Evolutionary conservation across 306 rosid genomes (phyloP).

Genomic region (Calophaca sinica): DNA sequence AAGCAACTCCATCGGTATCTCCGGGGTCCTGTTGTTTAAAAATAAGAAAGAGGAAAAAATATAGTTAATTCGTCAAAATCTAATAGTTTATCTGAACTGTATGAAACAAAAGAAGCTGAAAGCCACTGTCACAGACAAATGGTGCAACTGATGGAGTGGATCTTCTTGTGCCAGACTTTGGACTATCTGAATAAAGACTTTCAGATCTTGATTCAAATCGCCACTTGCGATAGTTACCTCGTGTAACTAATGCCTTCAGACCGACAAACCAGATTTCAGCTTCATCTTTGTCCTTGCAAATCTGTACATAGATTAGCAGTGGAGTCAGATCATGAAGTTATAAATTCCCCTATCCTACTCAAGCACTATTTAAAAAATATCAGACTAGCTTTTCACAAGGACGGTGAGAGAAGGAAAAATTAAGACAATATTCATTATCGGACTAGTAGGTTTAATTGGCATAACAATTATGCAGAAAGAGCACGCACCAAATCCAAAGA

Average conservation of each 20-base stretch:
- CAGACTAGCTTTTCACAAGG: conserved; percentile 37
- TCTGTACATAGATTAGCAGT: conserved; percentile 63
- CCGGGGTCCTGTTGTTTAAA: conserved; percentile 69
- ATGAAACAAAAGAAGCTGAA: conserved; percentile 39
- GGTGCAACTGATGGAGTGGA: conserved; percentile 70
- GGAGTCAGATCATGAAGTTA: conserved; percentile 41
- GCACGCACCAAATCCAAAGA: conserved; percentile 95
- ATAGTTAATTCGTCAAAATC: conserved; percentile 34
- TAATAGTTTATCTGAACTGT: conserved; percentile 39
- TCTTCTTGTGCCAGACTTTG: conserved; percentile 63
- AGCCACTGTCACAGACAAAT: conserved; percentile 61
- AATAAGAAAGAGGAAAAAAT: conserved; percentile 33
- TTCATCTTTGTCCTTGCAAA: conserved; percentile 98
- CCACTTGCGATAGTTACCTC: conserved; percentile 63
- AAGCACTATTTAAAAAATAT: conserved; percentile 26
- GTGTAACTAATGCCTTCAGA: conserved; percentile 80
- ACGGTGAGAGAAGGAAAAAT: conserved; percentile 21
- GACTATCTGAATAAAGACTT: conserved; percentile 62
- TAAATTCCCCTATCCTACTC: conserved; percentile 21
- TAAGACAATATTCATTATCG: conserved; percentile 34
- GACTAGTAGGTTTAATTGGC: conserved; percentile 23
- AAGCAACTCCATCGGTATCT: conserved; percentile 57
- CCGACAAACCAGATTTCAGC: conserved; percentile 98
- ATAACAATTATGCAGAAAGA: conserved; percentile 35
- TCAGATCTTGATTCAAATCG: conserved; percentile 65